A percentile compares a stretch with the other conserved stretches of the same genome.
Conservation (phyloP, 306 rosid species). For the Argentina anserina region DNA sequence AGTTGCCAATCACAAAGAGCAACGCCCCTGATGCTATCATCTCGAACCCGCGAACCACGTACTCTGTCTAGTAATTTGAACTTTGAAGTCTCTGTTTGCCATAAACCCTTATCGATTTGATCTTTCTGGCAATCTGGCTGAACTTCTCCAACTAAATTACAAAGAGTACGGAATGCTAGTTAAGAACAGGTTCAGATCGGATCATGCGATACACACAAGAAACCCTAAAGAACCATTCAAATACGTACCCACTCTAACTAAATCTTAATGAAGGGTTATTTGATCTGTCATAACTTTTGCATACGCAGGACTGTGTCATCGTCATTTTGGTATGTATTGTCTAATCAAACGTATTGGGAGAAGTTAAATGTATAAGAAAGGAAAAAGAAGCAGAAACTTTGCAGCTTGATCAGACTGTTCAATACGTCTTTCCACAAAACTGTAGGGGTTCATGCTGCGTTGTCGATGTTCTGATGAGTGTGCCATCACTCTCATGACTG, state of each 20-base stretch:
- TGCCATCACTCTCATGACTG: no score
- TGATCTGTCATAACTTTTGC: no score
- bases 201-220: no score
- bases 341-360: neutral
- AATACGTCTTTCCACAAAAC: neutral
- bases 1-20: neutral
- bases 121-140: neutral
- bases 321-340: neutral
- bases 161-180: neutral
- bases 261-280: no score
- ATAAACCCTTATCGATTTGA: neutral
- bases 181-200: no score
- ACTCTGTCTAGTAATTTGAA: no score
- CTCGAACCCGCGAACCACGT: no score
- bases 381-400: neutral
- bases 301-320: neutral
- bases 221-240: neutral
- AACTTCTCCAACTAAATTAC: no score
- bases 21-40: neutral
- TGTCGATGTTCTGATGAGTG: neutral
- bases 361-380: no score
- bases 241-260: no score
- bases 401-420: neutral
- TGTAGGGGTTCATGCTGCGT: neutral
- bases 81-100: neutral